Conservation (phyloP, 306 rosid genomes). For the Cicer judaicum region DNA sequence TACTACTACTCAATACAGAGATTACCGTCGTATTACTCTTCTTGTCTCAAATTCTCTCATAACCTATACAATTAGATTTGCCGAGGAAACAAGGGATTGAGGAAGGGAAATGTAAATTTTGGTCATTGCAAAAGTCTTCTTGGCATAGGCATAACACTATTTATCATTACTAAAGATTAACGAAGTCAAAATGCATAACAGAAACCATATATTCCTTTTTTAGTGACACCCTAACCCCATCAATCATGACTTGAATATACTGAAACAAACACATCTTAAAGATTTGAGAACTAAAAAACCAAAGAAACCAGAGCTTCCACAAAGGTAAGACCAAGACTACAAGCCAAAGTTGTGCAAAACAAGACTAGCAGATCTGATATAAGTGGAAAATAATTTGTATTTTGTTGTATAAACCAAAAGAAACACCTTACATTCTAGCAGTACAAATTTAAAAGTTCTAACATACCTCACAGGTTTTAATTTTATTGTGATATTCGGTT, state of each 20-base stretch:
- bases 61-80: background rate
- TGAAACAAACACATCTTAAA: constrained; percentile 21
- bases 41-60: constrained; percentile 22
- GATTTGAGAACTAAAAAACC: background rate
- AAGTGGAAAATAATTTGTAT: constrained; percentile 21
- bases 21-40: constrained; percentile 7
- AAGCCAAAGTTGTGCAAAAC: background rate
- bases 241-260: constrained; percentile 28
- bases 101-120: constrained; percentile 20
- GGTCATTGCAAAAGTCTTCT: constrained; percentile 23
- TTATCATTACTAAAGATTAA: constrained; percentile 14
- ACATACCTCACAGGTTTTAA: constrained; percentile 14
- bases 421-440: constrained; percentile 2
- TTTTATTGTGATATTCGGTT: background rate
- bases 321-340: constrained; percentile 13
- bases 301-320: constrained; percentile 25
- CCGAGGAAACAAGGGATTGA: constrained; percentile 18
- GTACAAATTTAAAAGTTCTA: constrained; percentile 13
- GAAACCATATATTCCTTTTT: background rate
- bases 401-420: constrained; percentile 26
- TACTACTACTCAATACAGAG: constrained; percentile 28
- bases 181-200: background rate
- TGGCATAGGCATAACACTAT: constrained; percentile 9
- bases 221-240: background rate
- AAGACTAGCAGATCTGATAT: constrained; percentile 12